Conservation (phyloP, 2,329 filamentous ascomycete genomes). For the Trichoderma aggressivum region DNA sequence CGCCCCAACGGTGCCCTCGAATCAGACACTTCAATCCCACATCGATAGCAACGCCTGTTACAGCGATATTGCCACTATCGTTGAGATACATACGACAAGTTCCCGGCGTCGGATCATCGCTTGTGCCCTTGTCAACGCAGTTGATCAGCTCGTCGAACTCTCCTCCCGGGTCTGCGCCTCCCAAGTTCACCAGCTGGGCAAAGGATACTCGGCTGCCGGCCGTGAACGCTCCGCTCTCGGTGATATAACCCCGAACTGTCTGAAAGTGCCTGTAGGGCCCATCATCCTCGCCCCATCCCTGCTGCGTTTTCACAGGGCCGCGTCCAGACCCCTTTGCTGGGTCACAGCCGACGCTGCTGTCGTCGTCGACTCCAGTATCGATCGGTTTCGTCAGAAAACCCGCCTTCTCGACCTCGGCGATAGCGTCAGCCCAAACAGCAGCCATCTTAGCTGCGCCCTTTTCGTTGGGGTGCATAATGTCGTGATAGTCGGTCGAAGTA, state of each 20-base stretch:
- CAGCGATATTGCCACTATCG: neutral
- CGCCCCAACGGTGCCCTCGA: neutral
- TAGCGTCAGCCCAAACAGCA: neutral
- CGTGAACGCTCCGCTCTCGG: neutral
- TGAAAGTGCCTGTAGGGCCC: too few relatives aligned
- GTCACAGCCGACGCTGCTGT: neutral
- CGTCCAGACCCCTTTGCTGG: neutral
- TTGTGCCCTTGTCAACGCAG: neutral
- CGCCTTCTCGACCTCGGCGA: neutral
- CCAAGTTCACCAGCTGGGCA: neutral
- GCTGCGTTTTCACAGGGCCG: neutral
- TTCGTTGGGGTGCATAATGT: neutral
- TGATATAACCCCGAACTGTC: too few relatives aligned
- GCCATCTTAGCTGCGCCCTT: neutral
- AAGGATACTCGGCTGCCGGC: neutral
- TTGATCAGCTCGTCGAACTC: neutral
- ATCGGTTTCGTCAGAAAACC: neutral
- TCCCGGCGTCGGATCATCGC: neutral
- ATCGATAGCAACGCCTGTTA: neutral
- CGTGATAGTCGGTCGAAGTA: neutral
- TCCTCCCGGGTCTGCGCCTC: neutral
- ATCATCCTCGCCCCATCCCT: neutral
- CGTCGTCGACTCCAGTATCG: neutral
- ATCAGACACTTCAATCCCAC: neutral
- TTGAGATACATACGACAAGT: neutral